Conservation (phyloP, 805 yeast genomes). For the Saturnispora dispora region DNA sequence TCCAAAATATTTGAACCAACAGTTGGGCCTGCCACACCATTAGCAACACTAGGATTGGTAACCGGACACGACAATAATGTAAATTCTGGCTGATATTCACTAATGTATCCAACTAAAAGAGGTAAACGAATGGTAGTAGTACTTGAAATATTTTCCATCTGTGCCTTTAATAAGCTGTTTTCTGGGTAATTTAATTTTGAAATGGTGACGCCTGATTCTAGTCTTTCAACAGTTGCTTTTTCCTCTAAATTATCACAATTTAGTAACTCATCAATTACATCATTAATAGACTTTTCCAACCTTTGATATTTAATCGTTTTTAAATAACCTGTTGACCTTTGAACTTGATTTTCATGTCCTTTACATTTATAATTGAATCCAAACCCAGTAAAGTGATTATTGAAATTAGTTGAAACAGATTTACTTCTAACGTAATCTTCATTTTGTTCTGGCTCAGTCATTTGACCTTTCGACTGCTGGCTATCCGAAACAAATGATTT, state of each 20-base stretch:
- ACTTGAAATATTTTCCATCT: conserved; percentile 4
- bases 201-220: not conserved
- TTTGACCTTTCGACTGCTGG: conserved; percentile 1
- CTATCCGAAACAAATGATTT: not conserved
- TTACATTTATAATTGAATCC: conserved; percentile 4
- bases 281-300: conserved; percentile 4
- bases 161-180: not conserved
- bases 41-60: conserved; percentile 5
- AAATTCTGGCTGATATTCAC: conserved; percentile 45
- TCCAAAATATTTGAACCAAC: conserved; percentile 33
- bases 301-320: conserved; percentile 6
- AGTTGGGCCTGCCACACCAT: not conserved
- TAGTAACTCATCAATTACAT: conserved; percentile 5
- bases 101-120: conserved; percentile 31
- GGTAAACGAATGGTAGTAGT: conserved; percentile 17
- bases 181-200: conserved; percentile 2
- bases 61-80: conserved; percentile 42
- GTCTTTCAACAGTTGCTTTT: not conserved
- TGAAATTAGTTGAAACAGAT: not conserved
- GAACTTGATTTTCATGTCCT: not conserved
- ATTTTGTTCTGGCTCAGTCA: not conserved
- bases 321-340: conserved; percentile 7
- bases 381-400: not conserved
- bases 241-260: not conserved
- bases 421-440: not conserved